Evolutionary conservation across 208 protist genomes (phyloP).

Genomic region (Leishmania amazonensis): DNA sequence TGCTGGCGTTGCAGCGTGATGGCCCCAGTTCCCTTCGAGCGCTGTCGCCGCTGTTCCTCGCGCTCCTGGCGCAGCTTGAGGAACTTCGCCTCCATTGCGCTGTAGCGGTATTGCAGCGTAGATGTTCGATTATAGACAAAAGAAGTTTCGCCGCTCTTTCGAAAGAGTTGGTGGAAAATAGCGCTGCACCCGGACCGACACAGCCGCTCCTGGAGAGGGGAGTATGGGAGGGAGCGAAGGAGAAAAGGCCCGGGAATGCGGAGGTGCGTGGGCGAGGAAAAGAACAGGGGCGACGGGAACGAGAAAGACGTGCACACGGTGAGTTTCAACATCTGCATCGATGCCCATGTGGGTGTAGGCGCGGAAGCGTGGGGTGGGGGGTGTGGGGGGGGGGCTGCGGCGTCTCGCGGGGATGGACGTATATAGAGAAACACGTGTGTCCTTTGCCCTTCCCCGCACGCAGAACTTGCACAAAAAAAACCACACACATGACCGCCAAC

Average conservation of each 20-base stretch:
- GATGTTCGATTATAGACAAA: background rate
- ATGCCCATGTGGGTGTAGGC: background rate
- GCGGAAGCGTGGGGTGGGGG: no score
- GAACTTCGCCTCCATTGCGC: constrained; percentile 68
- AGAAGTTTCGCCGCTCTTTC: background rate
- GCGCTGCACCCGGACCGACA: background rate
- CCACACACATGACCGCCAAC: background rate
- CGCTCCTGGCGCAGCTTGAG: constrained; percentile 71
- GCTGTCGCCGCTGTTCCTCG: constrained; percentile 52
- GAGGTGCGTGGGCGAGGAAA: background rate
- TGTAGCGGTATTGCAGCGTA: background rate
- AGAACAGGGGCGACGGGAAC: background rate
- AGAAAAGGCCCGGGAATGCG: background rate
- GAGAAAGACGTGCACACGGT: background rate
- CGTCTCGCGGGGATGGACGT: background rate
- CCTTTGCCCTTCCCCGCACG: background rate
- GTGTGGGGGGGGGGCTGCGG: background rate
- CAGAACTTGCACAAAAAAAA: background rate
- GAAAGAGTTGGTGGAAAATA: background rate
- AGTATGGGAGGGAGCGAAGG: background rate
- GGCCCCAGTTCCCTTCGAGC: constrained; percentile 37
- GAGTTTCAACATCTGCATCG: background rate
- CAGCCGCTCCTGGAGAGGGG: background rate
- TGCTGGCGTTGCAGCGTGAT: constrained; percentile 48
- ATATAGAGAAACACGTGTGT: background rate